Evolutionary conservation across 2,329 filamentous ascomycete species (phyloP).

Genomic region (Apiospora kogelbergensis): DNA sequence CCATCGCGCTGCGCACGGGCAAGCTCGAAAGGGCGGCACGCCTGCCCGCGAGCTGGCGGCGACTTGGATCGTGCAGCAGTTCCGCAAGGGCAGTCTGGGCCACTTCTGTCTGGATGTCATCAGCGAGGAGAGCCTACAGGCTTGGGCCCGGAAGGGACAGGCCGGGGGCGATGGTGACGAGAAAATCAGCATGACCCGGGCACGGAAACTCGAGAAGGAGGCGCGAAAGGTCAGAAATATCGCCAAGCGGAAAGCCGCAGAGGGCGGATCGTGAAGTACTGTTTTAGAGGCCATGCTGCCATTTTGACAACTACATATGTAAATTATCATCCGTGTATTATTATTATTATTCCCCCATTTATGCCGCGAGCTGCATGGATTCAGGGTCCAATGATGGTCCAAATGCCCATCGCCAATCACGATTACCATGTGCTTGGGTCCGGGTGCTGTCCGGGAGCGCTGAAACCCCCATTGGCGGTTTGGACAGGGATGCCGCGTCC

Average conservation of each 20-base stretch:
- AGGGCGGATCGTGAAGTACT: constrained; percentile 1
- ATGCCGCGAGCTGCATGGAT: too few relatives aligned
- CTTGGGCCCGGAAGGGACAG: constrained; percentile 13
- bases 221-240: constrained; percentile 41
- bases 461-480: background rate
- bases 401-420: background rate
- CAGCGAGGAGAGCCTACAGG: constrained; percentile 53
- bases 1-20: constrained; percentile 72
- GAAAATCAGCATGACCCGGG: constrained; percentile 64
- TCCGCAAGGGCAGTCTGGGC: constrained; percentile 75
- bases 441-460: background rate
- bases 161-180: constrained; percentile 43
- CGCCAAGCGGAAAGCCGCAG: constrained; percentile 32
- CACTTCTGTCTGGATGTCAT: constrained; percentile 79
- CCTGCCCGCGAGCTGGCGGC: constrained; percentile 73
- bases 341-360: background rate
- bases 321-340: background rate
- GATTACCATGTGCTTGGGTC: background rate
- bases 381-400: background rate
- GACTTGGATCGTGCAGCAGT: constrained; percentile 77
- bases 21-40: constrained; percentile 69
- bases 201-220: constrained; percentile 65
- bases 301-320: too few relatives aligned
- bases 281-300: background rate
- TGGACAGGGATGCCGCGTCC: background rate